These are phyloP conservation scores for Pochonia chlamydosporia DNA, from an alignment of 2,329 filamentous ascomycete species.

Conservation along the genomic window DNA sequence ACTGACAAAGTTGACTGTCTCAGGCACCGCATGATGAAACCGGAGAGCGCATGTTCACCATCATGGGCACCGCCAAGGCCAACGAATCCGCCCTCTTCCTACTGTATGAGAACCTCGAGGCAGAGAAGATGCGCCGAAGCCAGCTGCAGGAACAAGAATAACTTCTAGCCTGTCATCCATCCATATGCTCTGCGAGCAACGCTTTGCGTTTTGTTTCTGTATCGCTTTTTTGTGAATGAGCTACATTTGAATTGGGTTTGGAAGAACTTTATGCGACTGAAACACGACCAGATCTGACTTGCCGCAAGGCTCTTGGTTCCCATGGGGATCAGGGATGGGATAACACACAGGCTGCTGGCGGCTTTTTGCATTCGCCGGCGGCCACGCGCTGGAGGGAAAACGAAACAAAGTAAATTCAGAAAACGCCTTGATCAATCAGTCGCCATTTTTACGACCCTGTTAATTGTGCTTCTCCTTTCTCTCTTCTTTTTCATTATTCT, in stretches of 20 bases:
- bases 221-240: slow-evolving; percentile 20
- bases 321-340: slow-evolving; percentile 35
- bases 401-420: neutral
- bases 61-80: slow-evolving; percentile 88
- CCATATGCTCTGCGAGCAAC: slow-evolving; percentile 18
- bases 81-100: slow-evolving; percentile 96
- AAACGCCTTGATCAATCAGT: slow-evolving; percentile 12
- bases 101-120: slow-evolving; percentile 97
- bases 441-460: slow-evolving; percentile 9
- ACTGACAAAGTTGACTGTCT: neutral
- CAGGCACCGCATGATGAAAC: slow-evolving; percentile 90
- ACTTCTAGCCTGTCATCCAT: slow-evolving; percentile 8
- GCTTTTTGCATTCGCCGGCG: neutral
- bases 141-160: slow-evolving; percentile 59
- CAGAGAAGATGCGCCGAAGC: slow-evolving; percentile 97
- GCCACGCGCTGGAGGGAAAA: too few relatives aligned
- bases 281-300: slow-evolving; percentile 54
- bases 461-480: slow-evolving; percentile 20
- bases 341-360: neutral
- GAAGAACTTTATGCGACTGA: slow-evolving; percentile 34
- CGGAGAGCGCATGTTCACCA: slow-evolving; percentile 99
- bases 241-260: slow-evolving; percentile 44
- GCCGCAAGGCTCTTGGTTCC: slow-evolving; percentile 53
- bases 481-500: slow-evolving; percentile 12
- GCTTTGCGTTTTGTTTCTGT: slow-evolving; percentile 20